These are phyloP conservation scores for Ogataea ramenticola DNA, from an alignment of 805 yeast species.

Conservation along the genomic window DNA sequence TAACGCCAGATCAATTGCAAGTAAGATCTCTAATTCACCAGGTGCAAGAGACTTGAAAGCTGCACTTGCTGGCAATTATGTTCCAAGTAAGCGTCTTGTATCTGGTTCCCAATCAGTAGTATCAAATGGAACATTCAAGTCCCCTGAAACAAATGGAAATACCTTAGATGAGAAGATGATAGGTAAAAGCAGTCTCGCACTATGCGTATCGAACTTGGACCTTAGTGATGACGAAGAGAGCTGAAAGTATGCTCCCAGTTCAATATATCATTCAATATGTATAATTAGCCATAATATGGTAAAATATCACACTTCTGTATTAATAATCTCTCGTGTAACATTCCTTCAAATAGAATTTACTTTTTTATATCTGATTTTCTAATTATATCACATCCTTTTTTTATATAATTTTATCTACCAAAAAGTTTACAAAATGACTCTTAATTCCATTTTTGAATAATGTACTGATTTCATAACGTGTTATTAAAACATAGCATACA, in stretches of 20 bases:
- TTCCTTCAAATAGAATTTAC: too few relatives aligned
- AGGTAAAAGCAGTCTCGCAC: constrained; percentile 14
- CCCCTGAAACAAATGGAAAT: neutral
- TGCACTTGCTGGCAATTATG: constrained; percentile 12
- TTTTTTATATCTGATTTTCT: too few relatives aligned
- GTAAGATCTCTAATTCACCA: constrained; percentile 18
- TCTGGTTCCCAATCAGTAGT: neutral
- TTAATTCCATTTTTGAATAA: neutral
- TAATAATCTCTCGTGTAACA: too few relatives aligned
- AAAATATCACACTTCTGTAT: too few relatives aligned
- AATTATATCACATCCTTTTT: too few relatives aligned
- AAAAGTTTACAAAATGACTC: too few relatives aligned
- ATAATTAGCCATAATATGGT: too few relatives aligned
- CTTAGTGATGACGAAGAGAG: constrained; percentile 11
- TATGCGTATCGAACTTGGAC: constrained; percentile 13
- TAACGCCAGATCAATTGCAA: constrained; percentile 9
- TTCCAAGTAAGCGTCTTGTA: neutral
- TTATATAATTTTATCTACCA: too few relatives aligned
- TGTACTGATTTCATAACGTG: neutral
- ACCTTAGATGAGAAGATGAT: neutral
- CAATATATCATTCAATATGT: too few relatives aligned
- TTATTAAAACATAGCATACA: neutral
- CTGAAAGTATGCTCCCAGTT: too few relatives aligned
- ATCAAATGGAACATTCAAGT: neutral
- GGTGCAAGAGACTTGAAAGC: constrained; percentile 32